These are phyloP conservation scores for Aspergillus niger DNA, from an alignment of 2,329 filamentous ascomycete species.

Conservation along the genomic window DNA sequence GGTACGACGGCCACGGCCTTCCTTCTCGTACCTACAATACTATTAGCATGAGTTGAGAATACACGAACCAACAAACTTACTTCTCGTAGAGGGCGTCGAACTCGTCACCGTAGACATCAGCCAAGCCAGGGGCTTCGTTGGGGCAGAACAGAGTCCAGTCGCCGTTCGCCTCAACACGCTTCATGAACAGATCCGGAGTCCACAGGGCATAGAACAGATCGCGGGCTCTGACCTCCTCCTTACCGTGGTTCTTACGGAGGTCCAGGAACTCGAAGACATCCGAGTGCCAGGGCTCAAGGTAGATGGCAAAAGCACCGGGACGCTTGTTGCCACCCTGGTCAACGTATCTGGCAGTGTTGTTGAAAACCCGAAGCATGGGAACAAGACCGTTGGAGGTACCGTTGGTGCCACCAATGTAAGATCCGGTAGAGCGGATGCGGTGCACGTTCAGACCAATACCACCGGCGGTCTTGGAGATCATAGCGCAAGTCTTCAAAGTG, in stretches of 20 bases:
- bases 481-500: constrained; percentile 96
- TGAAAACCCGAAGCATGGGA: constrained; percentile 98
- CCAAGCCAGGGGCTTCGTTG: constrained; percentile 90
- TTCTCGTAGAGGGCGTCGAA: constrained; percentile 90
- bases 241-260: constrained; percentile 98
- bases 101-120: constrained; percentile 96
- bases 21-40: constrained; percentile 71
- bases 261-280: constrained; percentile 98
- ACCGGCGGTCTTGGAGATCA: constrained; percentile 99
- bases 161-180: constrained; percentile 94
- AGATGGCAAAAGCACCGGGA: constrained; percentile 96
- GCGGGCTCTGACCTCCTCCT: constrained; percentile 94
- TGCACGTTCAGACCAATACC: constrained; percentile 97
- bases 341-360: constrained; percentile 98
- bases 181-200: constrained; percentile 99
- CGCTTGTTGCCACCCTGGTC: constrained; percentile 99
- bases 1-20: constrained; percentile 84
- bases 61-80: constrained; percentile 26
- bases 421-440: constrained; percentile 93
- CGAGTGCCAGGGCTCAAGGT: constrained; percentile 97
- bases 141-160: constrained; percentile 99
- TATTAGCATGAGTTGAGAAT: constrained; percentile 12
- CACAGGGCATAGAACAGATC: constrained; percentile 97
- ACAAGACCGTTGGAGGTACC: constrained; percentile 96
- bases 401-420: constrained; percentile 97